A percentile compares a stretch with the other conserved stretches of the same genome.
These are phyloP conservation scores for Eragrostis nindensis DNA, from an alignment of 176 grass and related monocot species.

Conservation along the genomic window DNA sequence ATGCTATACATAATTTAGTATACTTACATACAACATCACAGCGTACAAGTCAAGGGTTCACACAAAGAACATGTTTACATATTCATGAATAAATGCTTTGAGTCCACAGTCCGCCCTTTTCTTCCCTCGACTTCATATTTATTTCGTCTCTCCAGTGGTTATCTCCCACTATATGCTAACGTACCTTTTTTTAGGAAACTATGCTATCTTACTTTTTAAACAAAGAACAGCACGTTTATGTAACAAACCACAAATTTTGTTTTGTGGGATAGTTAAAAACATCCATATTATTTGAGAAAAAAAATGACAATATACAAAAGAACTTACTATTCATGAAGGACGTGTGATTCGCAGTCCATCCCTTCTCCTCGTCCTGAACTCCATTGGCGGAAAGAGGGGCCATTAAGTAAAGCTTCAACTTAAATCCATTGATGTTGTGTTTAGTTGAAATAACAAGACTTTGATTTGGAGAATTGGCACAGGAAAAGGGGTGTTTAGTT, in stretches of 20 bases:
- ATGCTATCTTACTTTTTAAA: background rate
- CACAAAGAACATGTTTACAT: too few relatives aligned
- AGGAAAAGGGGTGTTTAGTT: too few relatives aligned
- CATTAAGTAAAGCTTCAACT: too few relatives aligned
- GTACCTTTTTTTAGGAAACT: too few relatives aligned
- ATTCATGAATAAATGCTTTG: background rate
- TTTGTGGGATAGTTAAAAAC: background rate
- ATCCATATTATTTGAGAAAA: background rate
- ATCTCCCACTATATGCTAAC: conserved; percentile 27
- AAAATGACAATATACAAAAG: background rate
- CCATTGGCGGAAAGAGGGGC: too few relatives aligned
- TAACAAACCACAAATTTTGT: background rate
- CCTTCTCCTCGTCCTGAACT: too few relatives aligned
- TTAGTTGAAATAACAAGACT: too few relatives aligned
- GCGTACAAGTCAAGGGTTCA: too few relatives aligned
- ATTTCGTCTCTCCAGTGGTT: background rate
- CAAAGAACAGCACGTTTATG: background rate
- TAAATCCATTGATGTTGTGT: too few relatives aligned
- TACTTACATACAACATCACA: too few relatives aligned
- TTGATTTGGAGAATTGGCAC: too few relatives aligned
- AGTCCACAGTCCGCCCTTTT: background rate
- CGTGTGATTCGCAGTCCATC: background rate
- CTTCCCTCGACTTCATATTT: background rate
- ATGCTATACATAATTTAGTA: background rate
- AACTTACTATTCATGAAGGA: background rate